Evolutionary conservation across 192 early-diverging fungal species (phyloP).

Genomic region (Coemansia biformis): DNA sequence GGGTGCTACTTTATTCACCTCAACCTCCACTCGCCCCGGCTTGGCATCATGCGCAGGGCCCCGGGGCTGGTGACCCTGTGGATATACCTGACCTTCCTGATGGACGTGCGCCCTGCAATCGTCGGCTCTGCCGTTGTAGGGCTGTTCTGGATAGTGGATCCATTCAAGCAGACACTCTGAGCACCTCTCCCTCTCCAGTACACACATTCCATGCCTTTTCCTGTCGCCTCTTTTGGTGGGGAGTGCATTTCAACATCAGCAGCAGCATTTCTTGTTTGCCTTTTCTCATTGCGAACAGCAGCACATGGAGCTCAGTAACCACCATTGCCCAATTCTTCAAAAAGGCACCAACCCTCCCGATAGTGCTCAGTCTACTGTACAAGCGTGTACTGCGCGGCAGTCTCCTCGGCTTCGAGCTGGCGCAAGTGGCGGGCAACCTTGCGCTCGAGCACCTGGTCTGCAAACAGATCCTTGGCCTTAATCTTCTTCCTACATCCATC

Average conservation of each 20-base stretch:
- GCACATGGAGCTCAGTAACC: no score
- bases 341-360: no score
- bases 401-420: conserved; percentile 27
- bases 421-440: conserved; percentile 46
- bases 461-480: conserved; percentile 19
- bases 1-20: conserved; percentile 65
- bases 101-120: conserved; percentile 37
- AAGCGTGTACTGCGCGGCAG: conserved; percentile 28
- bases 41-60: conserved; percentile 66
- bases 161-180: conserved; percentile 21
- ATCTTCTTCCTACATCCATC: conserved; percentile 45
- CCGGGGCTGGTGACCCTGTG: conserved; percentile 69
- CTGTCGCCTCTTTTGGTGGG: not conserved
- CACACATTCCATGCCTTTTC: no score
- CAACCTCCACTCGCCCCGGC: conserved; percentile 56
- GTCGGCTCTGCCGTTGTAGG: conserved; percentile 25
- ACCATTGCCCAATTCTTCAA: no score
- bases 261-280: no score
- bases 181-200: no score
- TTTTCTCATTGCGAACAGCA: no score
- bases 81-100: conserved; percentile 52
- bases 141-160: conserved; percentile 34
- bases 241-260: no score
- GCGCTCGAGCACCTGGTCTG: conserved; percentile 50
- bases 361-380: conserved; percentile 14